These are phyloP conservation scores for Plasmodium vivax DNA, from an alignment of 169 alveolate species.

Conservation along the genomic window DNA sequence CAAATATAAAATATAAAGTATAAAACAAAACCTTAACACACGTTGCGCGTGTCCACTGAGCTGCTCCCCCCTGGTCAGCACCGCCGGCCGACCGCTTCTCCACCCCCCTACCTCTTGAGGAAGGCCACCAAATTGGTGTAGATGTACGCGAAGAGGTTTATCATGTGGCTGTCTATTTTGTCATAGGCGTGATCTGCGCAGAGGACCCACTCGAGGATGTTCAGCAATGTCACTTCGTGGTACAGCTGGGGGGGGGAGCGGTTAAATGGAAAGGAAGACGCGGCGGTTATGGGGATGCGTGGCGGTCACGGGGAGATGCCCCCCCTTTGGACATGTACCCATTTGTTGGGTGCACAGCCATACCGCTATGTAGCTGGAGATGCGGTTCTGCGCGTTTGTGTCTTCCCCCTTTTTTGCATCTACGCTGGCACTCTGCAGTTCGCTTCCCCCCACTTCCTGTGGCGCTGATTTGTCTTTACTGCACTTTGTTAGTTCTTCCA, in stretches of 20 bases:
- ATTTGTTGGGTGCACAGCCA: background rate
- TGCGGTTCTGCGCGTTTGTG: background rate
- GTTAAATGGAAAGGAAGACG: background rate
- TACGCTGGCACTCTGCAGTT: background rate
- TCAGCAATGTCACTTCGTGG: conserved; percentile 60
- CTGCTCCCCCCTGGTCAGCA: background rate
- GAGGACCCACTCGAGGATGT: conserved; percentile 35
- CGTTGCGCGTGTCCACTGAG: background rate
- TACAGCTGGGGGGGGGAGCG: conserved; percentile 16
- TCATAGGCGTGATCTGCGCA: conserved; percentile 52
- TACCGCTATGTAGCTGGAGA: conserved; percentile 63
- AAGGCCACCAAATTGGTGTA: conserved; percentile 61
- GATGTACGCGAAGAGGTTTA: conserved; percentile 38
- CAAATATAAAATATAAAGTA: no score
- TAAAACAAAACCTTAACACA: no score
- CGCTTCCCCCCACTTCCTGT: background rate
- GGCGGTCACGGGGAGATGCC: background rate
- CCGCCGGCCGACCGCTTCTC: background rate
- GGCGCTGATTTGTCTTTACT: background rate
- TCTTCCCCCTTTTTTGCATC: conserved; percentile 2
- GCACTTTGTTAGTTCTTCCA: conserved; percentile 15
- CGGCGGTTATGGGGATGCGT: background rate
- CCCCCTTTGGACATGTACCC: background rate
- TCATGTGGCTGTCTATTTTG: conserved; percentile 35
- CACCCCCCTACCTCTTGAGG: conserved; percentile 29